A percentile compares a stretch with the other conserved stretches of the same genome.
These are phyloP conservation scores for Blastocystis sp. DNA, from an alignment of 352 stramenopile genomes.

Conservation along the genomic window DNA sequence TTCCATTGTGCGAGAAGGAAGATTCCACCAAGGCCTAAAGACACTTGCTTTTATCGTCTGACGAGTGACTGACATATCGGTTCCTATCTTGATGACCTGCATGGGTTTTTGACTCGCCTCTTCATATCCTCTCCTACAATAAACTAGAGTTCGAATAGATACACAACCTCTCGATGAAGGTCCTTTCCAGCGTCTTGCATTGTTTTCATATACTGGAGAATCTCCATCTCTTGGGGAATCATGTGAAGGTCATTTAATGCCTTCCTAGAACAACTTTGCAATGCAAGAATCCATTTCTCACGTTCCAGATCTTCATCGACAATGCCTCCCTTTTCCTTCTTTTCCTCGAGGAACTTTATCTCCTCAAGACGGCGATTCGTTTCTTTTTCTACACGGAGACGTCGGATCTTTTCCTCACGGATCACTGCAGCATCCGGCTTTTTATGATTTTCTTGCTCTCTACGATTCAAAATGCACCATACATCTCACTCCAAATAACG, in stretches of 20 bases:
- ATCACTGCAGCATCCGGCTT: background rate
- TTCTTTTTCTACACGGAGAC: slow-evolving; percentile 25
- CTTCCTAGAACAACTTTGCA: slow-evolving; percentile 40
- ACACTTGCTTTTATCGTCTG: slow-evolving; percentile 51
- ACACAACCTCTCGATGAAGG: slow-evolving; percentile 5
- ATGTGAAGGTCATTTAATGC: slow-evolving; percentile 29
- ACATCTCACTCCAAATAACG: slow-evolving; percentile 31
- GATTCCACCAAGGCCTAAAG: slow-evolving; percentile 57
- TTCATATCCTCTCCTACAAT: slow-evolving; percentile 11
- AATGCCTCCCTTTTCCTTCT: slow-evolving; percentile 37
- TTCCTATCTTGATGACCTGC: slow-evolving; percentile 48
- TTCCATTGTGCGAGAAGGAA: slow-evolving; percentile 42
- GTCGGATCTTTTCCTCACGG: slow-evolving; percentile 45
- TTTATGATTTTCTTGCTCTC: background rate
- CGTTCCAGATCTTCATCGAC: slow-evolving; percentile 56
- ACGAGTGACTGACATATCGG: slow-evolving; percentile 3
- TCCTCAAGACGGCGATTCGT: background rate
- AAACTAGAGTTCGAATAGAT: background rate
- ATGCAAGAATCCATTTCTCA: slow-evolving; percentile 33
- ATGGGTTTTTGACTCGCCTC: slow-evolving; percentile 13
- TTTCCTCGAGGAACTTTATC: slow-evolving; percentile 42
- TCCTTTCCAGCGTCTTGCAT: slow-evolving; percentile 47
- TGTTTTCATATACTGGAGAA: slow-evolving; percentile 37
- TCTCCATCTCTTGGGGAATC: slow-evolving; percentile 48
- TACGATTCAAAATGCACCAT: background rate